Evolutionary conservation across 108 stramenopile genomes (phyloP).

Genomic region (Pseudonitzschia delicatissima): DNA sequence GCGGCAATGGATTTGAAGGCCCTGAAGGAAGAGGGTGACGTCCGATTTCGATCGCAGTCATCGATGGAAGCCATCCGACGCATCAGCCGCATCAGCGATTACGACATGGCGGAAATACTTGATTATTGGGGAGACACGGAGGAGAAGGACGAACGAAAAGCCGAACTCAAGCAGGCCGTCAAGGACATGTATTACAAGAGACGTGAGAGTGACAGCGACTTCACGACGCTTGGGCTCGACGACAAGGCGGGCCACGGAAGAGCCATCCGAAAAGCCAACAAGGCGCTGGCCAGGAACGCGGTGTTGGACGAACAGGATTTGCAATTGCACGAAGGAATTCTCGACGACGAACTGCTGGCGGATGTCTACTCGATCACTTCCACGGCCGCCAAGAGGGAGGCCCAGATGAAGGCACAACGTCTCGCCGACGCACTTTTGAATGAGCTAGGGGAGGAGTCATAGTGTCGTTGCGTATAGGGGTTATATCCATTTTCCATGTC

Average conservation of each 20-base stretch:
- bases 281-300: slow-evolving; percentile 10
- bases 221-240: slow-evolving; percentile 27
- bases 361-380: slow-evolving; percentile 27
- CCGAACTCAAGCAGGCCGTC: slow-evolving; percentile 24
- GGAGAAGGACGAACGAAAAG: slow-evolving; percentile 26
- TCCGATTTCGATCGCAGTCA: slow-evolving; percentile 14
- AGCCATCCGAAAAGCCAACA: slow-evolving; percentile 15
- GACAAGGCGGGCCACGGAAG: slow-evolving; percentile 35
- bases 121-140: slow-evolving; percentile 31
- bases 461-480: too few relatives aligned
- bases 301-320: slow-evolving; percentile 40
- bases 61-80: slow-evolving; percentile 24
- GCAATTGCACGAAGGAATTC: slow-evolving; percentile 27
- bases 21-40: slow-evolving; percentile 8
- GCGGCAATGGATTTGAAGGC: too few relatives aligned
- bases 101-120: slow-evolving; percentile 27
- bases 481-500: too few relatives aligned
- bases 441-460: too few relatives aligned
- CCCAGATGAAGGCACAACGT: slow-evolving; percentile 14
- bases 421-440: slow-evolving; percentile 16
- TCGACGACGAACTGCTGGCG: slow-evolving; percentile 30
- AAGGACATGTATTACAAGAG: slow-evolving; percentile 18
- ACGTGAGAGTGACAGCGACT: slow-evolving; percentile 24
- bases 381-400: slow-evolving; percentile 16
- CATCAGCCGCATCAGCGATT: slow-evolving; percentile 30